These are phyloP conservation scores for Termitomyces sp. DNA, from an alignment of 768 basidiomycete species.

Conservation along the genomic window DNA sequence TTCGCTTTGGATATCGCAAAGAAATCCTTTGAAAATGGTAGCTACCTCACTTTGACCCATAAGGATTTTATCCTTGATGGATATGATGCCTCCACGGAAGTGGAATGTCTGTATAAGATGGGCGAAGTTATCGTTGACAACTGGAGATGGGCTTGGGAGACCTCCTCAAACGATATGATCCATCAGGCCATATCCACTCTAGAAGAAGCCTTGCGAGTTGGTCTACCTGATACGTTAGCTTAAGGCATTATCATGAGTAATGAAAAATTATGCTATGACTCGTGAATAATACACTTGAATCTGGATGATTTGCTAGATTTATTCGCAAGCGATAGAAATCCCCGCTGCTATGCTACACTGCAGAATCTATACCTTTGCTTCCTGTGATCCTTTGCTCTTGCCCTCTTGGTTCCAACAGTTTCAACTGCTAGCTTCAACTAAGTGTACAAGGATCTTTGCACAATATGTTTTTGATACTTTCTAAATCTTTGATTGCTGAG, in stretches of 20 bases:
- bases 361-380: too few species aligned
- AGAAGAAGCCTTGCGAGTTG: neutral
- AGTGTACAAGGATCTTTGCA: too few species aligned
- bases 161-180: constrained; percentile 23
- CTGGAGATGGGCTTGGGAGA: constrained; percentile 38
- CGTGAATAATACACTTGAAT: neutral
- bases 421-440: too few species aligned
- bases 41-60: constrained; percentile 12
- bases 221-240: neutral
- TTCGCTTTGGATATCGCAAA: constrained; percentile 23
- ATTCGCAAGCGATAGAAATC: too few species aligned
- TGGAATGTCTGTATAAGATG: constrained; percentile 18
- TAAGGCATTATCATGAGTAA: neutral
- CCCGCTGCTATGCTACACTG: too few species aligned
- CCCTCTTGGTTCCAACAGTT: too few species aligned
- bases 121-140: constrained; percentile 24
- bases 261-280: neutral
- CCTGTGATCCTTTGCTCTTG: too few species aligned
- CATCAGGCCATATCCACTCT: constrained; percentile 10
- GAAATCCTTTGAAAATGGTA: constrained; percentile 11
- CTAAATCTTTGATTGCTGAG: too few species aligned
- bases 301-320: too few species aligned
- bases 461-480: too few species aligned
- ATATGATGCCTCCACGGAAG: constrained; percentile 11
- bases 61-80: constrained; percentile 17